Conservation (phyloP, 345 rosid species). For the Gossypium thurberi region DNA sequence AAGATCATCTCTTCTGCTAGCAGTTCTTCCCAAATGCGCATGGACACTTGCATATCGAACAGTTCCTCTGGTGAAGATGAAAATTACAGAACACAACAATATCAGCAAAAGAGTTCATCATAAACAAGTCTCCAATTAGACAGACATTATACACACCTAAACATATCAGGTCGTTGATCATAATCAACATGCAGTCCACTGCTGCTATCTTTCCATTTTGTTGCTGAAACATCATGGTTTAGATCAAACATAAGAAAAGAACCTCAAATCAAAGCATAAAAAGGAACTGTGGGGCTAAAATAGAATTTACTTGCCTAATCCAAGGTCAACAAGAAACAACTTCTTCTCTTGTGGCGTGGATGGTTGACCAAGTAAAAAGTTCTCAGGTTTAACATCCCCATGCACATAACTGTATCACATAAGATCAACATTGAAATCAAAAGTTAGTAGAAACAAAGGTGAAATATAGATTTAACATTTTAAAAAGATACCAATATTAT, state of each 20-base stretch:
- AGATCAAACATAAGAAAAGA: conserved; percentile 13
- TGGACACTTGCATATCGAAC: conserved; percentile 97
- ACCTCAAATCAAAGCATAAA: conserved; percentile 11
- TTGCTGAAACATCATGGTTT: conserved; percentile 45
- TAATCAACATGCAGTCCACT: conserved; percentile 84
- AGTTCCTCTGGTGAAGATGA: conserved; percentile 58
- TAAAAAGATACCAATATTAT: neutral
- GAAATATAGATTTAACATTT: neutral
- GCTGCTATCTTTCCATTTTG: conserved; percentile 81
- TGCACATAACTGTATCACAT: conserved; percentile 74
- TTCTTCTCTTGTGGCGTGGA: conserved; percentile 81
- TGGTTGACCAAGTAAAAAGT: conserved; percentile 91
- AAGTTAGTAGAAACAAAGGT: conserved; percentile 13
- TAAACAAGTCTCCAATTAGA: neutral
- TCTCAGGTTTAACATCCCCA: conserved; percentile 97
- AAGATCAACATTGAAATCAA: neutral
- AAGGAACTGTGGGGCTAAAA: neutral
- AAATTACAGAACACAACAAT: conserved; percentile 15
- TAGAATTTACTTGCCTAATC: conserved; percentile 51
- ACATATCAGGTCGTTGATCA: conserved; percentile 99
- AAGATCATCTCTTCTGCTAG: conserved; percentile 96
- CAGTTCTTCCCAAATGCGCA: conserved; percentile 96
- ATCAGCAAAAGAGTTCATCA: neutral
- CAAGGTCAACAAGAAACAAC: conserved; percentile 87
- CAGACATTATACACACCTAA: conserved; percentile 48